Evolutionary conservation across 2,329 filamentous ascomycete species (phyloP), one percentile per base, ranked within the genome.

Genomic region (Claviceps fusiformis): DNA sequence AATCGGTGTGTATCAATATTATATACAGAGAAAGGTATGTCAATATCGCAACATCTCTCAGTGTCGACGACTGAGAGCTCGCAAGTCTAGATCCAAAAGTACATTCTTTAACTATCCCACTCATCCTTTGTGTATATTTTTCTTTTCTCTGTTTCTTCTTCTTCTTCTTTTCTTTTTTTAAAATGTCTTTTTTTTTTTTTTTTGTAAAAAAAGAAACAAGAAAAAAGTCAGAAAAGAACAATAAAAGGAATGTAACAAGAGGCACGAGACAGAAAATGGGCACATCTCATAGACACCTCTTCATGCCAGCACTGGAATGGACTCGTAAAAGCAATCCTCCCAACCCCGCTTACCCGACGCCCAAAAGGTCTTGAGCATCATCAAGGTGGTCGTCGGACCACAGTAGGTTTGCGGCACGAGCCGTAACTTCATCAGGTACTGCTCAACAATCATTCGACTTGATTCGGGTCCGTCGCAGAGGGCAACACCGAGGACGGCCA

Each of bases 271-370:
- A 43, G 2, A 43, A 19, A 19, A 43, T 33, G 8, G 5, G 31
- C 31, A 33, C 41, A n/a, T 43, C 17, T 13, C 9, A 19, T 17
- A 15, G n/a, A 7, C 41, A 43, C n/a, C 19, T 17, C n/a, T n/a
- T 53, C 50, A 52, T 24, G 43, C 54, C 43, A 55, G n/a, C 24
- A 52, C 54, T 27, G 50, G 44, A 49, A 44, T 52, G 9, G 54
- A 31, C 50, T 55, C 54, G 27, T 55, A 29, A 29, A 52, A 52
- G 31, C 54, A 55, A 31, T 52, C 39, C 41, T 55, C 54, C 54
- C 54, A 55, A 2, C 50, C 19, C 35, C 41, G 37, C 44, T 55
- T 55, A 0, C 54, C 54, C 33, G 54, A 55, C 13, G 33, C 44
- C 54, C 54, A 55, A 43, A 55, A 55, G 41, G 50, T 35, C 43